Percentiles rank a stretch among this genome's conserved stretches.
These are phyloP conservation scores for Chloris gayana DNA, from an alignment of 176 grass and related monocot species.

Conservation along the genomic window DNA sequence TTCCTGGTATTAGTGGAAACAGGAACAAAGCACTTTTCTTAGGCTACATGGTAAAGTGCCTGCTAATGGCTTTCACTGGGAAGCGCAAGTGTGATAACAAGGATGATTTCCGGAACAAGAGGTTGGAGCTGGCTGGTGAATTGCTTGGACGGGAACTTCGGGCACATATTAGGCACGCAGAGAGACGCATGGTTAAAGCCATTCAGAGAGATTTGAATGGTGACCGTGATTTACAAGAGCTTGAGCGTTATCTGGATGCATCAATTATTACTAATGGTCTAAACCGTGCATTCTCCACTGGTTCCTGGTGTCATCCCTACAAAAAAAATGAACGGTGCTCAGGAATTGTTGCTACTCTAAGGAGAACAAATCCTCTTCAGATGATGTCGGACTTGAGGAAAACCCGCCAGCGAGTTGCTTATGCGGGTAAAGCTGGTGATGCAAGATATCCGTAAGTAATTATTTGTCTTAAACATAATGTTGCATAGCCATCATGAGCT, in stretches of 20 bases:
- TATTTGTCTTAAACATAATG: constrained; percentile 20
- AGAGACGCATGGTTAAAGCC: constrained; percentile 84
- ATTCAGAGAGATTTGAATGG: constrained; percentile 94
- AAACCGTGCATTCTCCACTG: constrained; percentile 86
- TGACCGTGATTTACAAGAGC: constrained; percentile 67
- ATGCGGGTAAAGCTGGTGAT: constrained; percentile 94
- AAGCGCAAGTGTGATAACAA: constrained; percentile 96
- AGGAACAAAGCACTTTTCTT: constrained; percentile 80
- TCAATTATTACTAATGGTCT: constrained; percentile 92
- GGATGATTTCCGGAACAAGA: constrained; percentile 97
- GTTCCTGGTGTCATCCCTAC: constrained; percentile 93
- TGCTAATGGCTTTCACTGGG: constrained; percentile 73
- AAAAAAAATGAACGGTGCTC: constrained; percentile 68
- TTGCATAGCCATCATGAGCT: constrained; percentile 2
- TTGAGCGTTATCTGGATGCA: constrained; percentile 66
- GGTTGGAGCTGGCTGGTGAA: constrained; percentile 79
- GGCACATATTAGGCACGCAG: constrained; percentile 80
- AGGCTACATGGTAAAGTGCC: constrained; percentile 95
- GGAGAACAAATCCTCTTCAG: constrained; percentile 94
- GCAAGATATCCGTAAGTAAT: constrained; percentile 96
- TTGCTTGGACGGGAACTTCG: constrained; percentile 86
- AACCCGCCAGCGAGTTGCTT: constrained; percentile 87
- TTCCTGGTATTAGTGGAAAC: constrained; percentile 71
- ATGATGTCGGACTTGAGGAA: constrained; percentile 94
- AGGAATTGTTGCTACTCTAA: constrained; percentile 84